These are phyloP conservation scores for Xerocomus minutiporus DNA, from an alignment of 1,284 basidiomycete species.

Conservation along the genomic window DNA sequence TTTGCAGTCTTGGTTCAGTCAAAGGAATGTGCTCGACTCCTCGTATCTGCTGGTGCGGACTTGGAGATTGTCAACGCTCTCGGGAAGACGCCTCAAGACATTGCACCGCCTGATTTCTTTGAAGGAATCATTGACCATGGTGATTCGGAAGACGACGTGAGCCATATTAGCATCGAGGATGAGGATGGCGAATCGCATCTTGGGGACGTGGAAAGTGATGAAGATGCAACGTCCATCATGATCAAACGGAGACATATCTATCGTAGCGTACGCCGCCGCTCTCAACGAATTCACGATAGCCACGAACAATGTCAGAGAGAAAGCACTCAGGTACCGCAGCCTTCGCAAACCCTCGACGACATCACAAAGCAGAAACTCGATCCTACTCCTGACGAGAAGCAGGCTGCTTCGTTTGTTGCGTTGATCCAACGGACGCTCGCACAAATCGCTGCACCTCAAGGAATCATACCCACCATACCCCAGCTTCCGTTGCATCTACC, in stretches of 20 bases:
- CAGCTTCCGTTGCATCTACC: constrained; percentile 53
- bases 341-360: constrained; percentile 22
- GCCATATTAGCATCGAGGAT: constrained; percentile 31
- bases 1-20: constrained; percentile 76
- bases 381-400: constrained; percentile 54
- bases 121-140: constrained; percentile 32
- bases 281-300: constrained; percentile 30
- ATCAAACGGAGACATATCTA: constrained; percentile 30
- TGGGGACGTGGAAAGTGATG: constrained; percentile 67
- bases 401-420: constrained; percentile 63
- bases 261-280: constrained; percentile 32
- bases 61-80: constrained; percentile 69
- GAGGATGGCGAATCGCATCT: constrained; percentile 63
- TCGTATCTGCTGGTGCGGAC: constrained; percentile 80
- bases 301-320: constrained; percentile 23
- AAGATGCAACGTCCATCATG: constrained; percentile 38
- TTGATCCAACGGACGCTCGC: constrained; percentile 72
- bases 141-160: constrained; percentile 34
- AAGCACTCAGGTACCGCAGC: constrained; percentile 1
- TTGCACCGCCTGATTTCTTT: constrained; percentile 63
- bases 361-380: constrained; percentile 11
- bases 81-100: constrained; percentile 78
- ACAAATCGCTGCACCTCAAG: constrained; percentile 59
- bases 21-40: constrained; percentile 58
- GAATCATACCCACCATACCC: constrained; percentile 52